Conservation (phyloP, 352 stramenopile species). For the Phytophthora parvispora region DNA sequence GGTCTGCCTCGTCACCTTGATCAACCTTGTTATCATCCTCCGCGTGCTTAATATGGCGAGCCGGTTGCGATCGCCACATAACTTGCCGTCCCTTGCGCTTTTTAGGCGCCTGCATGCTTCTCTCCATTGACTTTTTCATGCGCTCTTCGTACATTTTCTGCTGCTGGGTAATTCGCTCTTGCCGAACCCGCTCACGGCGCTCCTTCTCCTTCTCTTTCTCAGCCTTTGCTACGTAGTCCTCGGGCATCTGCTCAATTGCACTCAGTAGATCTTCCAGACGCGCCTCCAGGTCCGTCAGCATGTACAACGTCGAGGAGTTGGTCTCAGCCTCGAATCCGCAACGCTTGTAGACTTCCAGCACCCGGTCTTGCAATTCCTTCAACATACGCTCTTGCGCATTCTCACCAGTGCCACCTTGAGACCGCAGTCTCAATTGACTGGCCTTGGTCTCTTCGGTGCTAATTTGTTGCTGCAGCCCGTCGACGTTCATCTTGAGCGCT, state of each 20-base stretch:
- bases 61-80: constrained; percentile 93
- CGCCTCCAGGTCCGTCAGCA: constrained; percentile 95
- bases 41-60: constrained; percentile 78
- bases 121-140: constrained; percentile 95
- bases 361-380: constrained; percentile 90
- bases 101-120: constrained; percentile 94
- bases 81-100: constrained; percentile 94
- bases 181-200: constrained; percentile 90
- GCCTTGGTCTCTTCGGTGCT: constrained; percentile 86
- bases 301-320: constrained; percentile 94
- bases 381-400: constrained; percentile 93
- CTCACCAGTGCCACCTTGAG: constrained; percentile 77
- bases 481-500: constrained; percentile 90
- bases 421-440: constrained; percentile 74
- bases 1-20: constrained; percentile 84
- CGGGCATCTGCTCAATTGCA: constrained; percentile 93
- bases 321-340: constrained; percentile 95
- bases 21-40: constrained; percentile 87
- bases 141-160: constrained; percentile 95
- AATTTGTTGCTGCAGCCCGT: constrained; percentile 93
- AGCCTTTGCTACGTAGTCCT: constrained; percentile 94
- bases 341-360: constrained; percentile 92
- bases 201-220: constrained; percentile 98
- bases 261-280: constrained; percentile 93
- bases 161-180: constrained; percentile 94